Conservation (phyloP, 371 early-diverging fungal species). For the Apophysomyces variabilis region DNA sequence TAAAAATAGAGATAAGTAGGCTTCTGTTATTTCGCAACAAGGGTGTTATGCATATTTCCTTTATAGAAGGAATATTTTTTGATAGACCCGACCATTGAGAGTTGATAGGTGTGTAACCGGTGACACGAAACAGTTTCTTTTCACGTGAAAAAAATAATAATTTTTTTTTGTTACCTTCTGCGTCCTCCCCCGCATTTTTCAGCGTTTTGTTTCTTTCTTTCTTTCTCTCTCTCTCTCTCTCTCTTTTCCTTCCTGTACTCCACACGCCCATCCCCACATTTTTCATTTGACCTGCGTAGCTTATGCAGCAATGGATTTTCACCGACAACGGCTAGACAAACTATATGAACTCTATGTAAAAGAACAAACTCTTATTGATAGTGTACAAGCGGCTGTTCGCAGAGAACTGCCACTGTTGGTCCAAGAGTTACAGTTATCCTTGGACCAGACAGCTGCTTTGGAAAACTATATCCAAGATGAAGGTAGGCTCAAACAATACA, state of each 20-base stretch:
- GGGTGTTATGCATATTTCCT: too few relatives aligned
- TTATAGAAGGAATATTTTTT: not conserved
- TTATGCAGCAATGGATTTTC: conserved; percentile 24
- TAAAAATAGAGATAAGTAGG: too few relatives aligned
- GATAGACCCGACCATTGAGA: too few relatives aligned
- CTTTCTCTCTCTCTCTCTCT: not conserved
- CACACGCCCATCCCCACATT: not conserved
- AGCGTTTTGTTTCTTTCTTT: not conserved
- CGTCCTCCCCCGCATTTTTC: not conserved
- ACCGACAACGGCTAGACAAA: conserved; percentile 21
- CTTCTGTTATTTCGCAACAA: too few relatives aligned
- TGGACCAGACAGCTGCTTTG: conserved; percentile 27
- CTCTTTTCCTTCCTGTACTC: conserved; percentile 9
- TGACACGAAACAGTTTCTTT: too few relatives aligned
- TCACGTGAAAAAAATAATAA: too few relatives aligned
- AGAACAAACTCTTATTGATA: conserved; percentile 35
- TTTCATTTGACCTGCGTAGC: conserved; percentile 4
- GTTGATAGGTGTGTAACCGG: too few relatives aligned
- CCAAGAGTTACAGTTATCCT: conserved; percentile 38
- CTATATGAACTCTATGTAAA: conserved; percentile 30
- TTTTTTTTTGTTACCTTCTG: not conserved
- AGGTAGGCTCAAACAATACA: conserved; percentile 21
- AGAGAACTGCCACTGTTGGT: conserved; percentile 43
- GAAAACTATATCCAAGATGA: conserved; percentile 44
- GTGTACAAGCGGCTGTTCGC: conserved; percentile 37